Percentiles rank a stretch among this genome's conserved stretches.
Evolutionary conservation across 2,329 filamentous ascomycete species (phyloP).

Genomic region (Elsinoe fawcettii): DNA sequence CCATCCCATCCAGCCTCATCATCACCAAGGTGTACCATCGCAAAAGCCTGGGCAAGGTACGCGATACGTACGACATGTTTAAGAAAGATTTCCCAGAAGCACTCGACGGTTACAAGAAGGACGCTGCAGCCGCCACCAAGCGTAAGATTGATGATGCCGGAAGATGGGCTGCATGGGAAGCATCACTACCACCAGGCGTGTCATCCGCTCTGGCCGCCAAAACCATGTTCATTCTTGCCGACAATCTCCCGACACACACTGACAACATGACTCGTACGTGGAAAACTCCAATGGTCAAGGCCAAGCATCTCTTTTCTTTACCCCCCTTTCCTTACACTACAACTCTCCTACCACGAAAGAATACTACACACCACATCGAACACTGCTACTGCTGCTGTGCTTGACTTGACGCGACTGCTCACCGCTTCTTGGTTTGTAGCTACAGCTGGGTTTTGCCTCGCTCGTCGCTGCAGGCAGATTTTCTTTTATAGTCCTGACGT

Average conservation of each 20-base stretch:
- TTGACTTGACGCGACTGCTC: neutral
- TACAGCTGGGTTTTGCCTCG: conserved; percentile 13
- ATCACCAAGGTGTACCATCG: conserved; percentile 61
- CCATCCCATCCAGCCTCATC: conserved; percentile 40
- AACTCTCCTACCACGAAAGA: neutral
- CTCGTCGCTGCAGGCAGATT: neutral
- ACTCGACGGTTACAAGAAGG: conserved; percentile 72
- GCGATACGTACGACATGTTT: conserved; percentile 55
- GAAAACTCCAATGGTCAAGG: conserved; percentile 6
- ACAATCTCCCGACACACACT: neutral
- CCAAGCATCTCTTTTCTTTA: neutral
- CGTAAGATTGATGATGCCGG: conserved; percentile 53
- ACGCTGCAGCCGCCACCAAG: conserved; percentile 57
- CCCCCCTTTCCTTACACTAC: neutral
- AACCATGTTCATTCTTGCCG: conserved; percentile 17
- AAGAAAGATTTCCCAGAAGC: conserved; percentile 59
- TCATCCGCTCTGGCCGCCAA: neutral
- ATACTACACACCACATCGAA: neutral
- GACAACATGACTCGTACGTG: conserved; percentile 6
- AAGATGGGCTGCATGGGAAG: conserved; percentile 70
- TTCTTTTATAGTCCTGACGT: neutral
- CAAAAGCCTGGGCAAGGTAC: conserved; percentile 55
- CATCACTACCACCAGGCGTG: conserved; percentile 25
- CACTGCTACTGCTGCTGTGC: neutral
- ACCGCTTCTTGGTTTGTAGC: conserved; percentile 1